Conservation (phyloP, 1,139 yeast species). For the Komagataea norvegica region DNA sequence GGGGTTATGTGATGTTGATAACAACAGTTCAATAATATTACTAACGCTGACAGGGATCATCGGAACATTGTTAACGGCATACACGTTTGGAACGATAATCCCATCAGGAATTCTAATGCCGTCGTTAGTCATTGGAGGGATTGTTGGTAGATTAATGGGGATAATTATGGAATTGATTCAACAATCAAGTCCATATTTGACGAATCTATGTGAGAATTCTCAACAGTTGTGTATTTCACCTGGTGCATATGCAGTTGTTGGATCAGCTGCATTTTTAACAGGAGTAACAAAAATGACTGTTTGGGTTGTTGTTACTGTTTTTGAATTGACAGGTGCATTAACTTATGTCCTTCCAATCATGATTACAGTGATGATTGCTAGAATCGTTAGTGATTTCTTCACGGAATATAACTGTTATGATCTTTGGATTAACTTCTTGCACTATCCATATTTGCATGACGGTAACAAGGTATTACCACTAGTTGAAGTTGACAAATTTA, state of each 20-base stretch:
- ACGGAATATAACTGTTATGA: constrained; percentile 38
- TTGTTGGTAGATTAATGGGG: constrained; percentile 66
- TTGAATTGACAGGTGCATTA: constrained; percentile 82
- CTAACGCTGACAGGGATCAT: constrained; percentile 44
- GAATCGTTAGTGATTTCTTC: constrained; percentile 42
- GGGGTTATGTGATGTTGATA: constrained; percentile 32
- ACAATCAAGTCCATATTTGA: constrained; percentile 32
- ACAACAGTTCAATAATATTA: constrained; percentile 24
- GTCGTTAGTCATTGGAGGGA: constrained; percentile 64
- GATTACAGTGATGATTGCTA: constrained; percentile 48
- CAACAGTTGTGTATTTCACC: constrained; percentile 56
- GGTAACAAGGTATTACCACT: constrained; percentile 20
- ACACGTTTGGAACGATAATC: constrained; percentile 58
- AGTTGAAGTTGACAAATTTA: constrained; percentile 14
- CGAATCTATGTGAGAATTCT: constrained; percentile 18
- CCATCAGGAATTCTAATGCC: constrained; percentile 82
- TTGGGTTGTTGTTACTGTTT: constrained; percentile 82
- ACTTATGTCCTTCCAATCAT: constrained; percentile 79
- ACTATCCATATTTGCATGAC: constrained; percentile 29
- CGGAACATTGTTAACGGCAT: constrained; percentile 55
- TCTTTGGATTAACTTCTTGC: constrained; percentile 36
- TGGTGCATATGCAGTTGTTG: constrained; percentile 82
- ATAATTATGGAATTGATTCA: constrained; percentile 51
- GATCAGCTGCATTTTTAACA: constrained; percentile 85
- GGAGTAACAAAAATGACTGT: constrained; percentile 85